Evolutionary conservation across 495 filamentous ascomycete species (phyloP).

Genomic region (Aspergillus homomorphus): DNA sequence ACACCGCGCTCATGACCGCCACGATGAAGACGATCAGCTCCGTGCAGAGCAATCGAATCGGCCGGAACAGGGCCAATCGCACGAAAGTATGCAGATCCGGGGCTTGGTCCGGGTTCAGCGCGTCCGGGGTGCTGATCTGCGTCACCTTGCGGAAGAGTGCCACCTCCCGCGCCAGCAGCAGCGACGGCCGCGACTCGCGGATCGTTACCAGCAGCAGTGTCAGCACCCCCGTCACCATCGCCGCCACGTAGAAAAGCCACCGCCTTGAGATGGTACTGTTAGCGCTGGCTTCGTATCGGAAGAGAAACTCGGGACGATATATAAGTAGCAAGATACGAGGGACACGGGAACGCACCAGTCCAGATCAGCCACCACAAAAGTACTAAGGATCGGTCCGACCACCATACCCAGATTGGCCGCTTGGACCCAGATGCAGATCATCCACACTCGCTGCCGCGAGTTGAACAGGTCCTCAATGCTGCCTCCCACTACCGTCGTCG

Average conservation of each 20-base stretch:
- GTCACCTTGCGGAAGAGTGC: slow-evolving; percentile 25
- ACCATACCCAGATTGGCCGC: slow-evolving; percentile 44
- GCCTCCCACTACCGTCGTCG: slow-evolving; percentile 48
- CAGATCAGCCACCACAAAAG: slow-evolving; percentile 34
- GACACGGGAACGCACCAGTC: slow-evolving; percentile 27
- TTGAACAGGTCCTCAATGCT: slow-evolving; percentile 55
- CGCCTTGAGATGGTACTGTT: slow-evolving; percentile 14
- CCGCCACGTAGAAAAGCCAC: slow-evolving; percentile 41
- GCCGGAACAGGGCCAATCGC: slow-evolving; percentile 40
- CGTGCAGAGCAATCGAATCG: slow-evolving; percentile 43
- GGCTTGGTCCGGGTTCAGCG: slow-evolving; percentile 41
- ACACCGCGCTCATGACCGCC: slow-evolving; percentile 43
- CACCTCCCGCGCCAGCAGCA: slow-evolving; percentile 35
- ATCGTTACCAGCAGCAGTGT: slow-evolving; percentile 35
- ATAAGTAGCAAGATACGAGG: neutral
- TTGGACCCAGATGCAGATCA: slow-evolving; percentile 47
- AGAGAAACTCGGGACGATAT: neutral
- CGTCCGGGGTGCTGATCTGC: slow-evolving; percentile 23
- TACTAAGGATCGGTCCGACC: slow-evolving; percentile 44
- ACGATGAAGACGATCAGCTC: slow-evolving; percentile 50
- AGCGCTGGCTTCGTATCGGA: neutral
- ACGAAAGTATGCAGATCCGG: slow-evolving; percentile 38
- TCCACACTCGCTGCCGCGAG: slow-evolving; percentile 44
- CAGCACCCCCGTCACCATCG: slow-evolving; percentile 36
- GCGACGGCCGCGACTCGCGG: slow-evolving; percentile 45